A percentile compares a stretch with the other conserved stretches of the same genome.
Evolutionary conservation across 2,329 filamentous ascomycete species (phyloP).

Genomic region (Alternaria triticimaculans): DNA sequence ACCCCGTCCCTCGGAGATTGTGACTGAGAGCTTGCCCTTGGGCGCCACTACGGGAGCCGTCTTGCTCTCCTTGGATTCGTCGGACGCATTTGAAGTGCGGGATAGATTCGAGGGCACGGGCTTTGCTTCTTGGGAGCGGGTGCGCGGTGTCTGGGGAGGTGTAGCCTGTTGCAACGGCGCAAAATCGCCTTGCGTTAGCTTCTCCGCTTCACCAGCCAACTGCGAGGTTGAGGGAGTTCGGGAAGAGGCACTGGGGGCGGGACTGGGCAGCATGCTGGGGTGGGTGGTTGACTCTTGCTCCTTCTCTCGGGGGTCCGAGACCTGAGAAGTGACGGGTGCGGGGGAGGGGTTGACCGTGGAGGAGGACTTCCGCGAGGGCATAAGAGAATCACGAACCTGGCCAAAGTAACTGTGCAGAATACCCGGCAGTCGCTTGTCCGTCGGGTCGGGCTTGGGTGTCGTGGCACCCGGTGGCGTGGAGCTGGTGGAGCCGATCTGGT

Average conservation of each 20-base stretch:
- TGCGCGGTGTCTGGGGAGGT: slow-evolving; percentile 86
- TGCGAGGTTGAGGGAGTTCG: slow-evolving; percentile 62
- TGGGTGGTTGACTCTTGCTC: slow-evolving; percentile 40
- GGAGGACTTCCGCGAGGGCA: slow-evolving; percentile 48
- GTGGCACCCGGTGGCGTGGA: slow-evolving; percentile 90
- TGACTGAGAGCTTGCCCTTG: slow-evolving; percentile 88
- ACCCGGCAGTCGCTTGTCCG: slow-evolving; percentile 92
- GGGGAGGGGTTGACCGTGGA: slow-evolving; percentile 48
- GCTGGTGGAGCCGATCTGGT: slow-evolving; percentile 79
- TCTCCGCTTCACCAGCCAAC: slow-evolving; percentile 73
- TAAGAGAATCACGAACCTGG: slow-evolving; percentile 89
- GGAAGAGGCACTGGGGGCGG: slow-evolving; percentile 56
- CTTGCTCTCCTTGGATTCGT: slow-evolving; percentile 48
- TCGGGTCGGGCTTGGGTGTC: slow-evolving; percentile 90
- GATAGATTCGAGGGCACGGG: slow-evolving; percentile 54
- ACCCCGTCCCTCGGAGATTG: slow-evolving; percentile 84
- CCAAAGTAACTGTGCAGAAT: slow-evolving; percentile 96
- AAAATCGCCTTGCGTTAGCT: slow-evolving; percentile 84
- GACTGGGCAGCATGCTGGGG: slow-evolving; percentile 61
- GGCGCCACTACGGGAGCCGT: slow-evolving; percentile 70
- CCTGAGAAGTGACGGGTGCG: slow-evolving; percentile 38
- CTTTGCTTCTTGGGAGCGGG: slow-evolving; percentile 72
- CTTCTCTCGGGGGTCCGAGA: slow-evolving; percentile 30
- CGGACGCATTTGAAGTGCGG: slow-evolving; percentile 57
- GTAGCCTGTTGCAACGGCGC: slow-evolving; percentile 78